Base-by-base conservation (phyloP, 208 protist genomes). In the Crithidia thermophila region DNA sequence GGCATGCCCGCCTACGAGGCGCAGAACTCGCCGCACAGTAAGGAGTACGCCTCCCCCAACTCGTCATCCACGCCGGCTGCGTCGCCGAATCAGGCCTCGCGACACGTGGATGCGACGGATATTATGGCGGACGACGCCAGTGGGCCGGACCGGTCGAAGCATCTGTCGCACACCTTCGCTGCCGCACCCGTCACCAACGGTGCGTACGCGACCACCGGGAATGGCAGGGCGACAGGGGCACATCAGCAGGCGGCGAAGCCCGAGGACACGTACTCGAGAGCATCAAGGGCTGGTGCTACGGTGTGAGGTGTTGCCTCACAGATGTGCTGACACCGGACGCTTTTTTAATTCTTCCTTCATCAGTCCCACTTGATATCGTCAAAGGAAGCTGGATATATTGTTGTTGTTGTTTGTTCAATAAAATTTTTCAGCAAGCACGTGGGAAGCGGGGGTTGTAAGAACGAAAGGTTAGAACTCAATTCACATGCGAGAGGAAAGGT, bases 21-120 rank as follows among this genome's bases (percentile, higher is more conserved):
- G 11, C 37, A 33, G n/a, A 18, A 47, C 49, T 59, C 61, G 10
- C 34, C 39, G n/a, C 27, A 52, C 30, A 52, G 16, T 28, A 36
- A 20, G 0, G 43, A 33, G 31, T 33, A 40, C 34, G 16, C 2
- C 14, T 16, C n/a, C 8, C 47, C 21, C 6, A 49, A 56, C 7
- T 43, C 34, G 4, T 8, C 49, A 6, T 34, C 13, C 39, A 43
- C 60, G 37, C 21, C 3, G 37, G 21, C 23, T 4, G 10, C 6
- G 7, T 37, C 58, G 20, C 37, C 58, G 23, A 13, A 50, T 7
- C 40, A 37, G 20, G 20, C 21, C 33, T 2, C 39, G n/a, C 28
- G 37, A 9, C 57, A 56, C 18, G 18, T 61, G 11, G 59, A 62
- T 25, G 37, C 42, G 34, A 43, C 28, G 18, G 67, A 74, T 4